Percentiles rank a stretch among this genome's conserved stretches.
phyloP scores from a whole-genome alignment of 805 yeast species.

The Schwanniomyces vanrijiae region DNA sequence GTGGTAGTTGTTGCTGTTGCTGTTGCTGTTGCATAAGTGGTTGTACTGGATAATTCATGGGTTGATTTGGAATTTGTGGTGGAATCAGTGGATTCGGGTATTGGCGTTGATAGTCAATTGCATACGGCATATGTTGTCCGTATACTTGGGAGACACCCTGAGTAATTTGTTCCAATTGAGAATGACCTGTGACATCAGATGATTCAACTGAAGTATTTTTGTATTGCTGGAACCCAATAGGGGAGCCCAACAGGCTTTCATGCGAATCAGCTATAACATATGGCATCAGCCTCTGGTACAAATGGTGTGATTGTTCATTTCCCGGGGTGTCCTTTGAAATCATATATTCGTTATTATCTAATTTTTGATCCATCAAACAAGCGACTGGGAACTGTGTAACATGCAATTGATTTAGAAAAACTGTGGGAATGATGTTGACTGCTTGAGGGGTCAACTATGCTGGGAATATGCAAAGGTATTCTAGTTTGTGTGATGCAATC shows the following conservation, averaged over 20 bases:
- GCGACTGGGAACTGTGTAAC: neutral
- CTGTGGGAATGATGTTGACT: neutral
- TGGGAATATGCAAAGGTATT: neutral
- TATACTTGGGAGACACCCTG: constrained; percentile 8
- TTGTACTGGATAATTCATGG: constrained; percentile 15
- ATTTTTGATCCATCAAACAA: constrained; percentile 7
- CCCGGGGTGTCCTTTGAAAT: constrained; percentile 2
- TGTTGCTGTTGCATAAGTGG: constrained; percentile 4
- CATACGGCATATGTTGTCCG: constrained; percentile 4
- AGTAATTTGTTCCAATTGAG: constrained; percentile 1
- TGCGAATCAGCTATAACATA: constrained; percentile 3
- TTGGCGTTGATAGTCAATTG: constrained; percentile 9
- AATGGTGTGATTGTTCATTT: neutral
- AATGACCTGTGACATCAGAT: neutral
- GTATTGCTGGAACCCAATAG: constrained; percentile 7
- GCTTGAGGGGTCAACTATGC: neutral
- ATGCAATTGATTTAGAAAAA: neutral
- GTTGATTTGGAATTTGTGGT: constrained; percentile 19
- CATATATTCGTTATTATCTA: constrained; percentile 4
- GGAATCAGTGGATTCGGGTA: constrained; percentile 10
- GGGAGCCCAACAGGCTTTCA: constrained; percentile 7
- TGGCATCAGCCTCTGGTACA: constrained; percentile 7
- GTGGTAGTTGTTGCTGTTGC: constrained; percentile 4
- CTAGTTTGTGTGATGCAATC: neutral
- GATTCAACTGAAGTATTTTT: constrained; percentile 4